These are phyloP conservation scores for Abelmoschus esculentus DNA, from an alignment of 345 rosid species.

Conservation along the genomic window DNA sequence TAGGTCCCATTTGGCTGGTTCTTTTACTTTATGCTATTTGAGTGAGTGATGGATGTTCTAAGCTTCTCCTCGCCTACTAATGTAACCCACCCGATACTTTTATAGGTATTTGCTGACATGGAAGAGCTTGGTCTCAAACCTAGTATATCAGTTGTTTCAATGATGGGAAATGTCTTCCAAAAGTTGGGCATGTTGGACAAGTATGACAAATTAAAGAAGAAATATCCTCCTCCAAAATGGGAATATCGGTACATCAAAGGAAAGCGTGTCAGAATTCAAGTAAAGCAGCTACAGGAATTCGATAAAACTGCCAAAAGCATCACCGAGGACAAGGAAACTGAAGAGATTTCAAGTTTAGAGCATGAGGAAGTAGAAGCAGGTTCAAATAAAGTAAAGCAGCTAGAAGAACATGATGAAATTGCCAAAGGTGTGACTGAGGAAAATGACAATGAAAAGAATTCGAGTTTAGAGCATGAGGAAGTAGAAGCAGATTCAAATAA, in stretches of 20 bases:
- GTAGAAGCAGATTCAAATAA: not conserved
- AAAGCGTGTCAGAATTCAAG: conserved; percentile 60
- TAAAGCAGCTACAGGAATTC: conserved; percentile 35
- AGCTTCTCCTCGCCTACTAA: not conserved
- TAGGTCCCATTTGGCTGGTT: not conserved
- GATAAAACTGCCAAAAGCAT: conserved; percentile 15
- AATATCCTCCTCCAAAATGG: conserved; percentile 83
- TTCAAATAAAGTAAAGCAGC: not conserved
- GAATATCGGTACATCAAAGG: conserved; percentile 73
- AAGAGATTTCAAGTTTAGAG: not conserved
- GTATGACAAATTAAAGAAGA: conserved; percentile 48
- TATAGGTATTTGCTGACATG: conserved; percentile 93
- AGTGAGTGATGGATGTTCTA: not conserved
- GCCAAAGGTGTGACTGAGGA: conserved; percentile 14
- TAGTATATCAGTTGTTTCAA: conserved; percentile 40
- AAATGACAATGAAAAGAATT: not conserved
- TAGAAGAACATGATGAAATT: conserved; percentile 7
- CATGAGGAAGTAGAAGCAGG: not conserved
- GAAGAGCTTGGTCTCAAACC: conserved; percentile 90
- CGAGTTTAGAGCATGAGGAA: not conserved
- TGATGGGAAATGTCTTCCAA: conserved; percentile 70
- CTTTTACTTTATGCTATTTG: not conserved
- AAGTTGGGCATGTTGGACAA: conserved; percentile 67
- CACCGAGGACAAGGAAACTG: conserved; percentile 8
- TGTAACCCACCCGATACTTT: conserved; percentile 1